These are phyloP conservation scores for Cutaneotrichosporon arboriforme DNA, from an alignment of 1,284 basidiomycete genomes.

Conservation along the genomic window DNA sequence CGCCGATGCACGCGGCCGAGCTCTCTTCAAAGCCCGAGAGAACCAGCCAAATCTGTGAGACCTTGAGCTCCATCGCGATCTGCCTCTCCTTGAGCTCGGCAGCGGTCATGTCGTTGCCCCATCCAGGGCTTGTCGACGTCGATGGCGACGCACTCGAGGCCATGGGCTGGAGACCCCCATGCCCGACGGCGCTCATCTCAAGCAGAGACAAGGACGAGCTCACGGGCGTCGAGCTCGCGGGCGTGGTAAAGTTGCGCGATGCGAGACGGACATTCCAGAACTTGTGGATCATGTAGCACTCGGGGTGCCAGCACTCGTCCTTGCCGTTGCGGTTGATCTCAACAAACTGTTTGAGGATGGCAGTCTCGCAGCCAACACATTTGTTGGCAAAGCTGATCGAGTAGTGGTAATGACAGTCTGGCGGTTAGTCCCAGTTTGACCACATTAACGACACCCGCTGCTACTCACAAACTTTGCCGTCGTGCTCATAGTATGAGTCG, in stretches of 20 bases:
- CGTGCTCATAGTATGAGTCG: slow-evolving; percentile 99
- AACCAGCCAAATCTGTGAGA: slow-evolving; percentile 99
- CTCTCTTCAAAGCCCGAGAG: slow-evolving; percentile 97
- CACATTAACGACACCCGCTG: no score
- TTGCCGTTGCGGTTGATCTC: slow-evolving; percentile 98
- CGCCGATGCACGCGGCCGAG: slow-evolving; percentile 97
- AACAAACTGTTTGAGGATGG: slow-evolving; percentile 99
- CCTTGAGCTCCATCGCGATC: slow-evolving; percentile 91
- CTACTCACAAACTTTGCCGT: slow-evolving; percentile 70
- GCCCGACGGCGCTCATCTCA: slow-evolving; percentile 33
- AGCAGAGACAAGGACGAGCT: slow-evolving; percentile 46
- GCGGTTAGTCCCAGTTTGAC: background rate
- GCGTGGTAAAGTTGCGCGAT: slow-evolving; percentile 56
- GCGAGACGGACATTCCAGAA: slow-evolving; percentile 99
- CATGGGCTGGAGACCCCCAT: slow-evolving; percentile 29
- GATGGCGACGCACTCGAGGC: slow-evolving; percentile 40
- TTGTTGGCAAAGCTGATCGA: slow-evolving; percentile 97
- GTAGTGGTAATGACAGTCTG: slow-evolving; percentile 91
- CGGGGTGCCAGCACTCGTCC: slow-evolving; percentile 99
- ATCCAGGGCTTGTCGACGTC: slow-evolving; percentile 8
- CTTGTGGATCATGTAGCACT: slow-evolving; percentile 99
- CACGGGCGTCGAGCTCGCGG: slow-evolving; percentile 52
- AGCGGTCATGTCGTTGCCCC: slow-evolving; percentile 61
- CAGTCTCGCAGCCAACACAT: slow-evolving; percentile 93
- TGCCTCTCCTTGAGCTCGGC: slow-evolving; percentile 85